These are phyloP conservation scores for Aethionema arabicum DNA, from an alignment of 345 rosid genomes.

Conservation along the genomic window DNA sequence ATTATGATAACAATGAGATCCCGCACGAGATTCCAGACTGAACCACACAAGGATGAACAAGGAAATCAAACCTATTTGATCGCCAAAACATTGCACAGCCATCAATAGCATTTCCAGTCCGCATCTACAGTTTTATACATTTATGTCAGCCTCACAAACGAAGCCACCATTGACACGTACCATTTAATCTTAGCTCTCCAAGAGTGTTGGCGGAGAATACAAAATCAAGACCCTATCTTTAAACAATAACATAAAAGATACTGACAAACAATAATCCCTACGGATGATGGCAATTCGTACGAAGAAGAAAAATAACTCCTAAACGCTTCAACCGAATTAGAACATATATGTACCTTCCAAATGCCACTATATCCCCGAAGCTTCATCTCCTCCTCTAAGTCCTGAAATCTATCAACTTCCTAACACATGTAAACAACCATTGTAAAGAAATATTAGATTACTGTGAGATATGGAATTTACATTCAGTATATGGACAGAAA, in stretches of 20 bases:
- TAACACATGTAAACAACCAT: constrained; percentile 27
- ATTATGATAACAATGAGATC: constrained; percentile 27
- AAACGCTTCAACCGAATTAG: not conserved
- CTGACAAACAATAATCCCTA: not conserved
- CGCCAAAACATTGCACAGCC: constrained; percentile 99
- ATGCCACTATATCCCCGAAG: constrained; percentile 68
- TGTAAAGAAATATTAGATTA: constrained; percentile 2
- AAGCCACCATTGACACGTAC: constrained; percentile 11
- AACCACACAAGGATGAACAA: constrained; percentile 23
- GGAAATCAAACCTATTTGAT: constrained; percentile 55
- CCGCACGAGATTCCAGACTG: constrained; percentile 22
- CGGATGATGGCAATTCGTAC: constrained; percentile 2
- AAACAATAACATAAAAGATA: not conserved
- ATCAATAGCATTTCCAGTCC: constrained; percentile 88
- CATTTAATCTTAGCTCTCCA: constrained; percentile 11
- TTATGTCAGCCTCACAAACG: constrained; percentile 14
- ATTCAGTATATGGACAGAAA: not conserved
- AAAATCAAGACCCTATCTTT: constrained; percentile 12
- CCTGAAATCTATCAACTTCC: constrained; percentile 94
- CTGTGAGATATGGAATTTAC: constrained; percentile 7
- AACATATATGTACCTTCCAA: constrained; percentile 65
- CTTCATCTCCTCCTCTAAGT: constrained; percentile 68
- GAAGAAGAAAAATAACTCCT: not conserved
- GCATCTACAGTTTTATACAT: constrained; percentile 60
- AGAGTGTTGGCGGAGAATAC: constrained; percentile 2